These are phyloP conservation scores for Amoeboaphelidium protococcarum DNA, from an alignment of 371 early-diverging fungal species.

Conservation along the genomic window DNA sequence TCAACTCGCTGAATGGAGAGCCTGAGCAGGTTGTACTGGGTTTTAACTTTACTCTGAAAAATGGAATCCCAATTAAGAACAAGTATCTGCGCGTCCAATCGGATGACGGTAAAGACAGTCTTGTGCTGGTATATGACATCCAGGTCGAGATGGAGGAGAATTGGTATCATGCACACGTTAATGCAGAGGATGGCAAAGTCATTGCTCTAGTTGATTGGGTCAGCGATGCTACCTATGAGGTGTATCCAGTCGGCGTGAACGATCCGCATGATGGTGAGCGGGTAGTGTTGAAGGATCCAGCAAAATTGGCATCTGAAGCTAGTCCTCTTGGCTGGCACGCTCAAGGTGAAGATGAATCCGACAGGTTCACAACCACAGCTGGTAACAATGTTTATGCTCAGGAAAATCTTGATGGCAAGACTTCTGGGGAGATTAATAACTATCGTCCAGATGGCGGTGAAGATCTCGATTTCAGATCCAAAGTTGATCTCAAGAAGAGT, in stretches of 20 bases:
- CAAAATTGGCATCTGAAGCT: slow-evolving; percentile 31
- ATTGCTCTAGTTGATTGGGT: slow-evolving; percentile 66
- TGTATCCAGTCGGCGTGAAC: slow-evolving; percentile 60
- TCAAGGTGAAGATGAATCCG: slow-evolving; percentile 14
- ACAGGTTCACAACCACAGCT: slow-evolving; percentile 37
- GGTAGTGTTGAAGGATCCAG: slow-evolving; percentile 34
- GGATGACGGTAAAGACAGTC: background rate
- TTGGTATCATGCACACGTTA: slow-evolving; percentile 65
- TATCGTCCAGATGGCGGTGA: background rate
- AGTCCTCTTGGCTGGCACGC: slow-evolving; percentile 53
- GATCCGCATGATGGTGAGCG: slow-evolving; percentile 47
- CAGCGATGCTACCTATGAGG: slow-evolving; percentile 30
- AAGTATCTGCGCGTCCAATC: background rate
- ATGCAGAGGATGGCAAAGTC: slow-evolving; percentile 28
- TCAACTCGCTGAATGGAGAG: background rate
- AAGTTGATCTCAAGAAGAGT: slow-evolving; percentile 26
- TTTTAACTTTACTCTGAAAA: background rate
- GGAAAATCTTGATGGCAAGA: slow-evolving; percentile 27
- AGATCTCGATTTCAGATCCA: slow-evolving; percentile 42
- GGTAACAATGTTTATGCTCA: slow-evolving; percentile 58
- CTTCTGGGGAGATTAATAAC: slow-evolving; percentile 1
- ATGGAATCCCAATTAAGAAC: background rate
- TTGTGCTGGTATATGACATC: slow-evolving; percentile 50
- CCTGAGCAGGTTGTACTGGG: background rate
- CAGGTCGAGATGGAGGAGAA: slow-evolving; percentile 61